Conservation (phyloP, 345 rosid species). For the Camelina sativa region DNA sequence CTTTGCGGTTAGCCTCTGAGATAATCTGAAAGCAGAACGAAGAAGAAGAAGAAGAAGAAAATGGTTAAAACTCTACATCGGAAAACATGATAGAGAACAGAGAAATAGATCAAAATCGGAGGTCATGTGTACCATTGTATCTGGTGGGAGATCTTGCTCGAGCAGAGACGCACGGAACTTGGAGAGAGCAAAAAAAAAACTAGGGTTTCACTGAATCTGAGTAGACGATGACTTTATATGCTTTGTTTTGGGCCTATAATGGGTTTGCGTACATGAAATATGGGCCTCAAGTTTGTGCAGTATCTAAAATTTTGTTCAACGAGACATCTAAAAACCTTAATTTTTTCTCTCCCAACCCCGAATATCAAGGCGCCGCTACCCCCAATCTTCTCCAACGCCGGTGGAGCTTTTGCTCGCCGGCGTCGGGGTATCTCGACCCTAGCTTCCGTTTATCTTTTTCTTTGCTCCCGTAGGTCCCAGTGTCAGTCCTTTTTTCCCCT, state of each 20-base stretch:
- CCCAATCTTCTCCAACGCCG: too few relatives aligned
- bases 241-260: conserved; percentile 29
- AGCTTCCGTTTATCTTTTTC: too few relatives aligned
- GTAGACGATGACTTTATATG: conserved; percentile 28
- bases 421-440: too few relatives aligned
- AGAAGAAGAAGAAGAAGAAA: background rate
- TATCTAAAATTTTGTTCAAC: too few relatives aligned
- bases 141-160: conserved; percentile 21
- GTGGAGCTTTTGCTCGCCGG: too few relatives aligned
- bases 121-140: conserved; percentile 27
- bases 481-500: too few relatives aligned
- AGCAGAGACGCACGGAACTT: conserved; percentile 23
- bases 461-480: too few relatives aligned
- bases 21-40: conserved; percentile 37
- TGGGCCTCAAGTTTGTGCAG: background rate
- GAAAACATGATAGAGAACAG: background rate
- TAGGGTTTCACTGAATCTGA: conserved; percentile 22
- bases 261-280: background rate
- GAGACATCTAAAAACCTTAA: too few relatives aligned
- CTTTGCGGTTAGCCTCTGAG: conserved; percentile 49
- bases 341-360: too few relatives aligned
- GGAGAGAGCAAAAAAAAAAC: background rate
- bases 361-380: too few relatives aligned
- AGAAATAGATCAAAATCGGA: background rate
- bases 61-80: background rate